Percentiles rank a stretch among this genome's conserved stretches.
phyloP scores from a whole-genome alignment of 805 yeast genomes.

The Jamesozyma lodderae region DNA sequence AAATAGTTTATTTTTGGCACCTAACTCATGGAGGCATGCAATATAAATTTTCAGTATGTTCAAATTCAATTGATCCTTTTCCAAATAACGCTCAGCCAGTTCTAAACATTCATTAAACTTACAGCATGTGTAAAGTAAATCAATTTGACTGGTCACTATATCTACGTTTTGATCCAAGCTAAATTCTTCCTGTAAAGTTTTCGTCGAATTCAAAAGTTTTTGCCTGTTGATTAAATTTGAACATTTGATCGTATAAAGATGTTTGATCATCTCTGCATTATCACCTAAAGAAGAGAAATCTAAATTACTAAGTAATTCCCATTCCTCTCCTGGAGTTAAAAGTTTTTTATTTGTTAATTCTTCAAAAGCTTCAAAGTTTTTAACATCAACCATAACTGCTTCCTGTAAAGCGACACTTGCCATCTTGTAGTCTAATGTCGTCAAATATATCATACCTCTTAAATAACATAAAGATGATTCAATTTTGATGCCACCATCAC shows the following conservation, averaged over 20 bases:
- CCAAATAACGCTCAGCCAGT: slow-evolving; percentile 52
- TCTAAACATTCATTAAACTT: slow-evolving; percentile 67
- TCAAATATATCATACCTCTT: slow-evolving; percentile 74
- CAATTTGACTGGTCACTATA: slow-evolving; percentile 58
- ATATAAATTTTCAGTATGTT: slow-evolving; percentile 68
- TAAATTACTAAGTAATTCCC: slow-evolving; percentile 65
- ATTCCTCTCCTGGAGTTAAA: slow-evolving; percentile 76
- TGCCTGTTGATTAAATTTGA: slow-evolving; percentile 60
- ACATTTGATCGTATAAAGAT: slow-evolving; percentile 66
- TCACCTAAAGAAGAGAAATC: slow-evolving; percentile 54
- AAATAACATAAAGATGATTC: slow-evolving; percentile 82
- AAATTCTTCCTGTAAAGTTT: slow-evolving; percentile 60
- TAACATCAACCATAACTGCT: slow-evolving; percentile 78
- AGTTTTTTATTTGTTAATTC: slow-evolving; percentile 64
- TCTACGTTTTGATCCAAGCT: slow-evolving; percentile 63
- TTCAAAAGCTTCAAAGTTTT: slow-evolving; percentile 87
- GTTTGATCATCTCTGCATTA: slow-evolving; percentile 69
- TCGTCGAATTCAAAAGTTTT: slow-evolving; percentile 56
- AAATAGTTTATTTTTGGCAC: slow-evolving; percentile 73
- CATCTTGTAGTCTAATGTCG: slow-evolving; percentile 71
- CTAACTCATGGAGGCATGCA: slow-evolving; percentile 76
- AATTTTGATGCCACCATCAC: slow-evolving; percentile 76
- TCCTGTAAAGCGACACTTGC: slow-evolving; percentile 85
- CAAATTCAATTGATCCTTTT: slow-evolving; percentile 62
- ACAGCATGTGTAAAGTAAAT: slow-evolving; percentile 63